Percentiles rank a stretch among this genome's conserved stretches.
Evolutionary conservation across 129 eudicot species (phyloP).

Genomic region (Silybum marianum): DNA sequence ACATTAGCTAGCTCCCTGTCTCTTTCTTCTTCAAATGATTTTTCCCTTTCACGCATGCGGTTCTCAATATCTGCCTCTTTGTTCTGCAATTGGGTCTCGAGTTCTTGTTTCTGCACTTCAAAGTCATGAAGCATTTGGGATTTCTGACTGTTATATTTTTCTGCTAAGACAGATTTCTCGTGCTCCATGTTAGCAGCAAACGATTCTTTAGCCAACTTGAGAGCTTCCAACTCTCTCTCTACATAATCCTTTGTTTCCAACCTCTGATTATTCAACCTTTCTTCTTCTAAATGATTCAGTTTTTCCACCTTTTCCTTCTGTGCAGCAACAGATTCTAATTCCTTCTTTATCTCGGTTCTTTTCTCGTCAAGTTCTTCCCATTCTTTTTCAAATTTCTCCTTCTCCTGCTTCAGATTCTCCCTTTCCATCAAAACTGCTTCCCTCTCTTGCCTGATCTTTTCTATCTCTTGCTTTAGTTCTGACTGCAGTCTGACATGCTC

Average conservation of each 20-base stretch:
- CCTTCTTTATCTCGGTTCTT: conserved; percentile 59
- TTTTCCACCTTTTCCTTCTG: conserved; percentile 63
- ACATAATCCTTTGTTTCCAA: conserved; percentile 61
- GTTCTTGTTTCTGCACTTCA: conserved; percentile 71
- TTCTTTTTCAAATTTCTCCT: conserved; percentile 81
- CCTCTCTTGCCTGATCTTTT: conserved; percentile 57
- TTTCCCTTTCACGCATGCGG: conserved; percentile 52
- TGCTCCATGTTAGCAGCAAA: conserved; percentile 81
- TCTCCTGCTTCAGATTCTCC: conserved; percentile 81
- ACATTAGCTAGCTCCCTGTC: conserved; percentile 61
- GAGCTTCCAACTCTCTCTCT: conserved; percentile 72
- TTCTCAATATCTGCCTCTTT: conserved; percentile 61
- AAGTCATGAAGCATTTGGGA: conserved; percentile 64
- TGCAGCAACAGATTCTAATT: conserved; percentile 46
- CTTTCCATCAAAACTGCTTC: conserved; percentile 71
- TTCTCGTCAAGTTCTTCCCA: conserved; percentile 97
- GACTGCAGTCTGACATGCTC: conserved; percentile 69
- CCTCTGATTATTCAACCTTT: conserved; percentile 58
- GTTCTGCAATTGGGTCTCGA: conserved; percentile 60
- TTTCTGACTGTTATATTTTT: conserved; percentile 56
- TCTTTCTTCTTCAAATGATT: conserved; percentile 65
- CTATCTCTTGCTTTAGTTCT: conserved; percentile 78
- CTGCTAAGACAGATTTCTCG: conserved; percentile 57
- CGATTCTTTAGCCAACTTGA: conserved; percentile 70
- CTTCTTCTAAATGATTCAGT: conserved; percentile 64